Conservation (phyloP, 1,284 basidiomycete genomes). For the Acaromyces ingoldii region DNA sequence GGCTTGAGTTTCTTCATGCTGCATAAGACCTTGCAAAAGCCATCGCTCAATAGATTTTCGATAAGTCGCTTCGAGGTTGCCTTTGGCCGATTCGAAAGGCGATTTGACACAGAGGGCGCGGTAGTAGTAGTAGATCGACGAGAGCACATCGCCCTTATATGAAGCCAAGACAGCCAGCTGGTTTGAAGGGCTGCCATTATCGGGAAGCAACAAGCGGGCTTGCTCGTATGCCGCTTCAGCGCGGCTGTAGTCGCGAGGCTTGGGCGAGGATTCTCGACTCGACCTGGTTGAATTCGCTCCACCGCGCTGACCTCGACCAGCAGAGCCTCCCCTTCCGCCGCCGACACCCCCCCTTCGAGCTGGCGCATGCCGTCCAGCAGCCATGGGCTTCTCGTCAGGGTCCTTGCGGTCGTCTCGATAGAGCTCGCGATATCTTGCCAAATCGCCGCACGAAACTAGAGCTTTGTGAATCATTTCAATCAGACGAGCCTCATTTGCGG, state of each 20-base stretch:
- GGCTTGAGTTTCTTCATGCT: background rate
- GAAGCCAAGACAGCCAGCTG: constrained; percentile 88
- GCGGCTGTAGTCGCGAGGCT: constrained; percentile 25
- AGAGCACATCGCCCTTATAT: constrained; percentile 75
- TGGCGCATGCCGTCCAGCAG: background rate
- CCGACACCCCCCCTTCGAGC: background rate
- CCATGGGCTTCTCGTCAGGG: background rate
- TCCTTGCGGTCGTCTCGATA: constrained; percentile 53
- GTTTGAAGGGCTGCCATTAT: constrained; percentile 70
- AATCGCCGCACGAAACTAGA: constrained; percentile 85
- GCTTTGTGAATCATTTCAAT: constrained; percentile 70
- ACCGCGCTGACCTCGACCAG: background rate
- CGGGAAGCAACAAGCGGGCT: constrained; percentile 39
- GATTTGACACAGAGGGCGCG: constrained; percentile 79
- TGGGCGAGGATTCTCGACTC: background rate
- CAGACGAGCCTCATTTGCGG: constrained; percentile 30
- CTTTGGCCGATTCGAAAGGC: constrained; percentile 79
- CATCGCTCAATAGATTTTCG: constrained; percentile 26
- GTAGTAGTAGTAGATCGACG: constrained; percentile 78
- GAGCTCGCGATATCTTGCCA: constrained; percentile 85
- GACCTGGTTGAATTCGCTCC: background rate
- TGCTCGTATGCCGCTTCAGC: constrained; percentile 41
- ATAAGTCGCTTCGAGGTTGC: constrained; percentile 67
- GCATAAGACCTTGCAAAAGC: background rate
- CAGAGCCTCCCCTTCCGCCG: constrained; percentile 1